Base-by-base conservation (phyloP, 331 rosid species). In the Dryas integrifolia region DNA sequence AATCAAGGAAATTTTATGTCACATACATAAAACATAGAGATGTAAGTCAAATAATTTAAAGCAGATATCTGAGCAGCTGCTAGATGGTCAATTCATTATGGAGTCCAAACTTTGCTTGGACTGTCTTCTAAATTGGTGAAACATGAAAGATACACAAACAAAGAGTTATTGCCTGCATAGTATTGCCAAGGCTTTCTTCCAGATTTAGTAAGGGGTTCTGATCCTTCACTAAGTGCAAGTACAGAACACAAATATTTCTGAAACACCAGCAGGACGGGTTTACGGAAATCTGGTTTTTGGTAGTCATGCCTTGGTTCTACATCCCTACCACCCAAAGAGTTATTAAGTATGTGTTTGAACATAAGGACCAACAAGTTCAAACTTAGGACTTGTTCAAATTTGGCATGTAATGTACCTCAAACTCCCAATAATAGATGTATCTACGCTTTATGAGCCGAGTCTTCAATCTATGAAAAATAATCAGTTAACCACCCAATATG, bases 171-270 rank as follows among this genome's bases (percentile, higher is more conserved):
- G 35, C 35, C 35, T 30, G 56, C 43, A 47, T 45, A 5, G 26
- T 48, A 47, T 48, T 48, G 8, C 26, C 3, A 39, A 6, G 12
- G 5, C 67, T 40, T 9, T 7, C 14, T 61, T 15, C 67, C 67
- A 40, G 67, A 49, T 30, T 44, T 35, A 48, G 6, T 7, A 6
- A 66, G 5, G 16, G 40, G 5, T 12, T 24, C 55, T 24, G n/a
- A 10, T 4, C 41, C 40, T 65, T 65, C 71, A 66, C 71, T 7
- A 66, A 48, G 12, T 48, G 43, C 68, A 41, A 63, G 2, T 63
- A 16, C 48, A 65, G 40, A 2, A 13, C 9, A 21, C 7, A 64
- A 45, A 65, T 6, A n/a, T 8, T 24, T 41, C 67, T 15, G 49
- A 62, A 62, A 40, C 67, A 62, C 8, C 40, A 40, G 30, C 67